Evolutionary conservation across 495 filamentous ascomycete species (phyloP), one percentile per base, ranked within the genome.

Genomic region (Aspergillus affinis): DNA sequence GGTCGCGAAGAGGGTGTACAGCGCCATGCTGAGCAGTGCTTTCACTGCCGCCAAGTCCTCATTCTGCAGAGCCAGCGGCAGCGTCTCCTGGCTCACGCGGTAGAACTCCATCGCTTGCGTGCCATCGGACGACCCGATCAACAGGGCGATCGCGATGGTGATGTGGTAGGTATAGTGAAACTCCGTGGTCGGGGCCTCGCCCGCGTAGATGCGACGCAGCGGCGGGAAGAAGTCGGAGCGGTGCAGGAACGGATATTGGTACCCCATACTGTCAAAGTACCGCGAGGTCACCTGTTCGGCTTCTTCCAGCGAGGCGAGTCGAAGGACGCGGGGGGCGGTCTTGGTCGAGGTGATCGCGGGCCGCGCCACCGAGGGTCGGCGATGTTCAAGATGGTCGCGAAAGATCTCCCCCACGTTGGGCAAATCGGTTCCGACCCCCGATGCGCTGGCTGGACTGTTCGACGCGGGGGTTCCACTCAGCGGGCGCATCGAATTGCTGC

Each of bases 1-100:
- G 1, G 80, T 78, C 2, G 80, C 71, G 62, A 82, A 82, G 66
- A 80, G 70, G 0, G 81, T 81, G 59, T 82, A 83, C 23, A 82
- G 62, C 0, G 79, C 79, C 29, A 82, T 55, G n/a, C 80, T 76
- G 26, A 83, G 67, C 46, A 82, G 59, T 2, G 79, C 78, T 44
- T 79, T 75, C 21, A 83, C 62, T 6, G 77, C 73, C 2, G 75
- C 63, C 44, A 78, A 47, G 49, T 79, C 77, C 53, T 79, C 77
- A 52, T 77, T 79, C 58, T 78, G 77, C 44, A 79, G 51, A 4
- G 74, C 73, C 52, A 69, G 52, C 2, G 75, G 54, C 23, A 79
- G 57, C 0, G 77, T 78, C 56, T 77, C 69, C 56, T 75, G 72
- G 45, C 75, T 75, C 20, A 69, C 74, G 23, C 71, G 66, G 50